phyloP scores from a whole-genome alignment of 768 basidiomycete genomes.

The Auricularia auricula-judae region DNA sequence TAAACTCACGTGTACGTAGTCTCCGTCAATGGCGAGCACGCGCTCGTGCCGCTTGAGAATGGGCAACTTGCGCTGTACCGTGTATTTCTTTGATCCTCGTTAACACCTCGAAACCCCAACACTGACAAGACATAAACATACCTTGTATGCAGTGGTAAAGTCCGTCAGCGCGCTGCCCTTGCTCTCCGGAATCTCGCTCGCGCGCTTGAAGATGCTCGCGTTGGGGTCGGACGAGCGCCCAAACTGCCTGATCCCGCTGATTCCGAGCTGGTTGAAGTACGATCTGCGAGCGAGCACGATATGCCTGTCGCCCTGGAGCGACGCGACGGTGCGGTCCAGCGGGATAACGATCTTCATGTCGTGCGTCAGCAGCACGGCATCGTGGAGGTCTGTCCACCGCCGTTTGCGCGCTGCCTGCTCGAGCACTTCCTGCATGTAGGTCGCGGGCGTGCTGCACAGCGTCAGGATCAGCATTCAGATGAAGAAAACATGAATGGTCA shows the following conservation, averaged over 20 bases:
- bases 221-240: constrained; percentile 6
- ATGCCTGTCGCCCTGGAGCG: background rate
- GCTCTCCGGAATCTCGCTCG: constrained; percentile 53
- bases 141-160: constrained; percentile 80
- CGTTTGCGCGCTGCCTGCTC: constrained; percentile 71
- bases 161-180: constrained; percentile 60
- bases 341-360: constrained; percentile 72
- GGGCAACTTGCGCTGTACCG: constrained; percentile 87
- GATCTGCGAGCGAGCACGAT: background rate
- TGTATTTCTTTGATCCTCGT: constrained; percentile 56
- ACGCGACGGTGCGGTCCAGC: constrained; percentile 75
- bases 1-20: constrained; percentile 70
- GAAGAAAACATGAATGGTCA: constrained; percentile 6
- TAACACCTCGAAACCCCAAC: background rate
- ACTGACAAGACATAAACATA: constrained; percentile 15
- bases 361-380: constrained; percentile 69
- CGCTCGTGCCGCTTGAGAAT: constrained; percentile 91
- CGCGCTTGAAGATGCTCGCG: constrained; percentile 88
- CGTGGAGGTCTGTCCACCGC: constrained; percentile 54
- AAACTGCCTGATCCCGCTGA: background rate
- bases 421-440: constrained; percentile 95
- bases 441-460: constrained; percentile 59
- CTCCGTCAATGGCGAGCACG: constrained; percentile 87
- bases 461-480: background rate
- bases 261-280: constrained; percentile 1